Evolutionary conservation across 2,329 filamentous ascomycete species (phyloP), one percentile per base, ranked within the genome.

Genomic region (Pestalotiopsis sp.): DNA sequence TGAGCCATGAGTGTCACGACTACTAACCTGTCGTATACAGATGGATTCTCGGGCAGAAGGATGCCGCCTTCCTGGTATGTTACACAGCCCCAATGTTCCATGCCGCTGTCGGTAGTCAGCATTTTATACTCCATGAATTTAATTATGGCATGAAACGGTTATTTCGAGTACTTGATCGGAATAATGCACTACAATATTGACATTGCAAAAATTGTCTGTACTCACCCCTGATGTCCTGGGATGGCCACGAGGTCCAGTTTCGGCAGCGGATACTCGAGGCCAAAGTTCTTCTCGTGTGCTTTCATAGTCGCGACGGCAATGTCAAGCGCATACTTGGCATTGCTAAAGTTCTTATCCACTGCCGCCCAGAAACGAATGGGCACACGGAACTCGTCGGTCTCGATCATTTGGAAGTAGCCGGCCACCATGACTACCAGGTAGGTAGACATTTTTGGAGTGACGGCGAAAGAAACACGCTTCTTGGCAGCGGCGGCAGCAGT

Each of bases 221-320:
- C 38, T 52, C 23, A 63, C 57, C 57, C 57, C 13, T 31, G 31
- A 40, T 68, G 66, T 7, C 66, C 90, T 7, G 91, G 91, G 76
- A 92, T 89, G 45, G 90, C 90, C 70, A 92, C 86, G 88, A 92
- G 91, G 79, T 93, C 91, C 87, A 93, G 91, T 84, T 93, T 93
- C 38, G 91, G 90, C 40, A 93, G 82, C 1, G 91, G 91, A 78
- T 91, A 93, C 9, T 85, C 80, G 78, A 85, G 90, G 73, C 87
- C 86, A 74, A 93, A 93, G 4, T 88, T 88, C 80, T 91, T 90
- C 79, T 93, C 90, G 78, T 92, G 92, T 78, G 92, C 91, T 62
- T 86, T 86, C 52, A 93, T 82, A 3, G 89, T 91, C 78, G 85
- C 88, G 6, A 90, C 89, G 31, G 90, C 90, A 65, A 92, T 84